A percentile compares a stretch with the other conserved stretches of the same genome.
Evolutionary conservation across 768 basidiomycete genomes (phyloP).

Genomic region (Russula abietina): DNA sequence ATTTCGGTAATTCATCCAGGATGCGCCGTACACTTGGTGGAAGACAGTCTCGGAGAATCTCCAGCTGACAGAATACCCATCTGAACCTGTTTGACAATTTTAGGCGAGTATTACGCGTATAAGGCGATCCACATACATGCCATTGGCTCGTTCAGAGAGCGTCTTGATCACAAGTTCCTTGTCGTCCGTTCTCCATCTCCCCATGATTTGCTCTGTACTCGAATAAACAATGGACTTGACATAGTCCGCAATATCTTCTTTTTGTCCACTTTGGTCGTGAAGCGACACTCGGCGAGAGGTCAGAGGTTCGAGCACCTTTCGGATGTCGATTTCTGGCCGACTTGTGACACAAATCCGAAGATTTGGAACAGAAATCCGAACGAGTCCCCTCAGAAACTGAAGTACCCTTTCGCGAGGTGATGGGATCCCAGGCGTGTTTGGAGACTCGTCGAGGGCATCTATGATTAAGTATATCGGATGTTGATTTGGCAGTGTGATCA

Average conservation of each 20-base stretch:
- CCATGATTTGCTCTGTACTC: neutral
- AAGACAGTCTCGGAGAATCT: neutral
- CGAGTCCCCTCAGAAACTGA: neutral
- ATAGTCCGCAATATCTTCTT: neutral
- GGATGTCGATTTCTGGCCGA: neutral
- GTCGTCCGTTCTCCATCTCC: neutral
- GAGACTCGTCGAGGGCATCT: constrained; percentile 1
- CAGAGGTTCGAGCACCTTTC: neutral
- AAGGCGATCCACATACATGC: neutral
- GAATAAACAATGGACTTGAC: neutral
- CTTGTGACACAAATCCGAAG: neutral
- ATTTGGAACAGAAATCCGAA: neutral
- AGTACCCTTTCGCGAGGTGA: neutral
- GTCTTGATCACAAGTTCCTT: neutral
- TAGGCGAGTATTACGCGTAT: neutral
- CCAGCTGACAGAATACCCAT: neutral
- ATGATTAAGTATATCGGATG: neutral
- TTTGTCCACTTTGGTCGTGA: neutral
- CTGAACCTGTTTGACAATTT: neutral
- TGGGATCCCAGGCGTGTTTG: neutral
- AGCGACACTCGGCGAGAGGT: neutral
- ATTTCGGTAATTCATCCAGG: neutral
- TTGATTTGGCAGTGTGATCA: neutral
- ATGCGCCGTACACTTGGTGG: neutral
- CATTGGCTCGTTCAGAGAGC: neutral